Evolutionary conservation across 2,329 filamentous ascomycete species (phyloP).

Genomic region (Trichoderma sp.): DNA sequence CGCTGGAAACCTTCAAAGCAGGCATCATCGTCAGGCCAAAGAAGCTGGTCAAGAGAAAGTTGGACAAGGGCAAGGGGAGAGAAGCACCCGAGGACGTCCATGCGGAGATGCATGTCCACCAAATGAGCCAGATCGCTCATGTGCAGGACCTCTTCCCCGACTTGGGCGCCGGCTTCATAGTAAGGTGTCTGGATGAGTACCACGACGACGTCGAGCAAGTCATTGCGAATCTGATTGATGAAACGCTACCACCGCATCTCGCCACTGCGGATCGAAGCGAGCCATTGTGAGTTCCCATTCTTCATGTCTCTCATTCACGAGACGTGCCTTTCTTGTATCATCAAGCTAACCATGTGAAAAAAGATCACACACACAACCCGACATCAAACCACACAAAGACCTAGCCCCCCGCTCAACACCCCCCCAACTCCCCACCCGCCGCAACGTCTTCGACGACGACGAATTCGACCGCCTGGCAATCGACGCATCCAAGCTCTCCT

Average conservation of each 20-base stretch:
- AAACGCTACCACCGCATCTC: slow-evolving; percentile 71
- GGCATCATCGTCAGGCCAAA: slow-evolving; percentile 56
- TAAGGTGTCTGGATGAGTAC: slow-evolving; percentile 79
- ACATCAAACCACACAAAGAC: slow-evolving; percentile 38
- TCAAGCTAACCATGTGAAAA: slow-evolving; percentile 31
- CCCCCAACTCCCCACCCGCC: slow-evolving; percentile 58
- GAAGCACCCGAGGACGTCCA: slow-evolving; percentile 44
- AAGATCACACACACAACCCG: slow-evolving; percentile 37
- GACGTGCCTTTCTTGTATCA: neutral
- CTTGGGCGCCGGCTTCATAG: slow-evolving; percentile 79
- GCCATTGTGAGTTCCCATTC: slow-evolving; percentile 51
- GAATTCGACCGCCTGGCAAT: slow-evolving; percentile 73
- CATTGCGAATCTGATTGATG: slow-evolving; percentile 79
- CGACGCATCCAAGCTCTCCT: slow-evolving; percentile 69
- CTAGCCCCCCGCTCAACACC: slow-evolving; percentile 64
- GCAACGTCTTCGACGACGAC: slow-evolving; percentile 79
- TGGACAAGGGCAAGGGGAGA: slow-evolving; percentile 67
- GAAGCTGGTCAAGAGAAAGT: slow-evolving; percentile 54
- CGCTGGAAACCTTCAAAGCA: slow-evolving; percentile 63
- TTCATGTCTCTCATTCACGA: neutral
- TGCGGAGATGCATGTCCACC: slow-evolving; percentile 70
- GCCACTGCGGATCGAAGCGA: slow-evolving; percentile 64
- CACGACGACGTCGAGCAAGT: slow-evolving; percentile 75
- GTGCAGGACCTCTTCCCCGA: slow-evolving; percentile 94
- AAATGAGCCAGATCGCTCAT: slow-evolving; percentile 81